Conservation (phyloP, 352 stramenopile species). For the Paralagenidium karlingii region DNA sequence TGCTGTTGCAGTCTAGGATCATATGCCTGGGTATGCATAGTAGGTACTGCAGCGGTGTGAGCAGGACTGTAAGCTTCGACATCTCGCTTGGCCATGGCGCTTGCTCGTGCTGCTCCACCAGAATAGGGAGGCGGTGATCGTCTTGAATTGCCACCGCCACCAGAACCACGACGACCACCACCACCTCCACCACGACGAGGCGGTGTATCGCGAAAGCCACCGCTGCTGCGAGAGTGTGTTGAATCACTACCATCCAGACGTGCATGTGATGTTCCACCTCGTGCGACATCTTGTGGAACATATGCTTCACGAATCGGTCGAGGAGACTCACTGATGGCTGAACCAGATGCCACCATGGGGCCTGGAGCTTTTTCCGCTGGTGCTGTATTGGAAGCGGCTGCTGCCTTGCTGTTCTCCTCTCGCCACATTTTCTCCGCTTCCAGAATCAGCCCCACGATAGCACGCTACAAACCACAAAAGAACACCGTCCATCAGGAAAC, state of each 20-base stretch:
- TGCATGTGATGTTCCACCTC: neutral
- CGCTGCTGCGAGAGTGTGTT: neutral
- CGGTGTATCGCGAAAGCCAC: neutral
- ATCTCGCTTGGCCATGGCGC: too few species aligned
- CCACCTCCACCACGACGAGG: neutral
- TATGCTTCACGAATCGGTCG: too few species aligned
- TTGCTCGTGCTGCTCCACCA: too few species aligned
- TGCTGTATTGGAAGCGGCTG: too few species aligned
- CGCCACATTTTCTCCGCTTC: conserved; percentile 56
- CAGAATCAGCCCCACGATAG: conserved; percentile 51
- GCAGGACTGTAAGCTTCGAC: too few species aligned
- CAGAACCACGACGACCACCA: neutral
- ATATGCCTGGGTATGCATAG: too few species aligned
- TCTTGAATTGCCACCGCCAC: neutral
- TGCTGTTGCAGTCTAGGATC: too few species aligned
- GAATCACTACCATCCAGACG: neutral
- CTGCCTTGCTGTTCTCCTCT: conserved; percentile 21
- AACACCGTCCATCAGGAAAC: conserved; percentile 2
- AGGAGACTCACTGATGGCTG: too few species aligned
- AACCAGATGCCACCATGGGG: too few species aligned
- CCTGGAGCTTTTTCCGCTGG: neutral
- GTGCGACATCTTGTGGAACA: neutral
- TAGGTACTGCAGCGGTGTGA: too few species aligned
- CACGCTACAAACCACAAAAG: conserved; percentile 20
- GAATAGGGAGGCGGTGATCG: neutral